phyloP scores from a whole-genome alignment of 2,329 filamentous ascomycete species.

The Nigrograna mackinnonii region DNA sequence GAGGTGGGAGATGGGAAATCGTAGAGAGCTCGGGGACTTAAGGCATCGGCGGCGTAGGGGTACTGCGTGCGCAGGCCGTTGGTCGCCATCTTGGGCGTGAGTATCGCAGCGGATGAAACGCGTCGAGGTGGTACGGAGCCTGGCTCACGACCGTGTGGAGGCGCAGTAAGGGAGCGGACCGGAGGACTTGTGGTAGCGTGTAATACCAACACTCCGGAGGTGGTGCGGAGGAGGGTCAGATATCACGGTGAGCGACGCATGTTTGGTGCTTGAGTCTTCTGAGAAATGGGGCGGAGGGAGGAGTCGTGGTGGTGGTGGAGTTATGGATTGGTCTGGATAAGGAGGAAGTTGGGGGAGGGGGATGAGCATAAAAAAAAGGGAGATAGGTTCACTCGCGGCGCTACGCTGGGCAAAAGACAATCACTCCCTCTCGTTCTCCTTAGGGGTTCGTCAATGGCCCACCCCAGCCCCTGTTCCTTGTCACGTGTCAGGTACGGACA shows the following conservation, averaged over 20 bases:
- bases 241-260: slow-evolving; percentile 35
- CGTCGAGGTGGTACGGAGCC: slow-evolving; percentile 5
- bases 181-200: slow-evolving; percentile 19
- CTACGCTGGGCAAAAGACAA: too few species aligned
- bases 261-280: too few species aligned
- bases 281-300: too few species aligned
- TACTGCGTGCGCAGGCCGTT: slow-evolving; percentile 40
- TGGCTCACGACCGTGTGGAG: slow-evolving; percentile 18
- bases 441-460: too few species aligned
- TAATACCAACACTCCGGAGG: slow-evolving; percentile 25
- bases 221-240: slow-evolving; percentile 21
- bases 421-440: too few species aligned
- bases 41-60: slow-evolving; percentile 31
- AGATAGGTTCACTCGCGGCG: slow-evolving; percentile 7
- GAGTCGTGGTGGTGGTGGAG: too few species aligned
- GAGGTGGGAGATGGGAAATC: slow-evolving; percentile 43
- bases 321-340: too few species aligned
- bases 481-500: too few species aligned
- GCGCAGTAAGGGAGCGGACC: slow-evolving; percentile 20
- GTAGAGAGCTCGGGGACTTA: slow-evolving; percentile 37
- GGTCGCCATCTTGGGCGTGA: slow-evolving; percentile 26
- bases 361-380: too few species aligned
- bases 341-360: too few species aligned
- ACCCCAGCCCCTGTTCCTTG: too few species aligned
- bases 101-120: too few species aligned